Percentiles rank a stretch among this genome's conserved stretches.
Conservation (phyloP, 805 yeast species). For the Blastobotrys terrestris region DNA sequence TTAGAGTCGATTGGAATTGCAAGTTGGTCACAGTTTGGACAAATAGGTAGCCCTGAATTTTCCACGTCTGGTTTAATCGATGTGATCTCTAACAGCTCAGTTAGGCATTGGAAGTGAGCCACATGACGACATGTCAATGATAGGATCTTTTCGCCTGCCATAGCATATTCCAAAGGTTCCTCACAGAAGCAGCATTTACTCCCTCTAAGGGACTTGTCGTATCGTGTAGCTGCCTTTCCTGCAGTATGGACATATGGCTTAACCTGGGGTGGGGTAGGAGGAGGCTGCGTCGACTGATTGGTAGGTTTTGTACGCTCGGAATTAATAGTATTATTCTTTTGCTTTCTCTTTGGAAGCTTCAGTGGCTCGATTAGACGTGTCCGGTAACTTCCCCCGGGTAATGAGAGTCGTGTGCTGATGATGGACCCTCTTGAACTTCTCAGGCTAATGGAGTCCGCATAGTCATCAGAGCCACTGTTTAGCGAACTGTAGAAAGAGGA, state of each 20-base stretch:
- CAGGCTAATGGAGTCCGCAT: neutral
- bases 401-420: neutral
- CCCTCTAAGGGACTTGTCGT: slow-evolving; percentile 2
- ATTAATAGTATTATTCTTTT: neutral
- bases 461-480: neutral
- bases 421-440: neutral
- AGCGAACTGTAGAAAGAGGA: neutral
- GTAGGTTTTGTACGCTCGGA: too few relatives aligned
- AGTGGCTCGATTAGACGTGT: neutral
- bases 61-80: slow-evolving; percentile 5
- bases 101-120: slow-evolving; percentile 18
- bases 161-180: slow-evolving; percentile 15
- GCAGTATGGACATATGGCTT: slow-evolving; percentile 1
- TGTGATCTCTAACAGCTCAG: slow-evolving; percentile 8
- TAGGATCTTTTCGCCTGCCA: slow-evolving; percentile 15
- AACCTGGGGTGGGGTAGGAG: neutral
- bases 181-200: slow-evolving; percentile 19
- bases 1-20: slow-evolving; percentile 11
- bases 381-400: neutral
- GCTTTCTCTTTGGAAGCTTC: neutral
- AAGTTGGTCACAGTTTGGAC: slow-evolving; percentile 17
- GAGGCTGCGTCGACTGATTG: too few relatives aligned
- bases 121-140: slow-evolving; percentile 16
- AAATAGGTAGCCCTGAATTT: slow-evolving; percentile 11
- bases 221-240: neutral